Conservation (phyloP, 305 asterid species). For the Fraxinus dipetala region DNA sequence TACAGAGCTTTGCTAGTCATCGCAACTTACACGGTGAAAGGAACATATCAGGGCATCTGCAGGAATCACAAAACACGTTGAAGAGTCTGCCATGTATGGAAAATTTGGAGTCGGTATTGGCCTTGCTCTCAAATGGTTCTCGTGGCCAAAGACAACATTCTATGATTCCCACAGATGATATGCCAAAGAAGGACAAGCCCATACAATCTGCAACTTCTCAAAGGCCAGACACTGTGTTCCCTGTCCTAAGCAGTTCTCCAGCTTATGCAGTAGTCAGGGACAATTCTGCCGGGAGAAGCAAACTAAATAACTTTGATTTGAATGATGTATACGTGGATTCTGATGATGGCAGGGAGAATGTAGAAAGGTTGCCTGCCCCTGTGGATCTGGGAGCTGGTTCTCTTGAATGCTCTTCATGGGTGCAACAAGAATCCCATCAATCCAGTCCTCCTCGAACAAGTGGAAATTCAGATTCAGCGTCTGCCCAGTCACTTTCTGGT, state of each 20-base stretch:
- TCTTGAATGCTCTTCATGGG: constrained; percentile 60
- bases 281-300: constrained; percentile 57
- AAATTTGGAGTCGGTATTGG: constrained; percentile 42
- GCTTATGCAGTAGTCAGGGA: constrained; percentile 44
- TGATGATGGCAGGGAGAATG: constrained; percentile 62
- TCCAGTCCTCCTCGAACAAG: constrained; percentile 86
- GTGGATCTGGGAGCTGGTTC: constrained; percentile 44
- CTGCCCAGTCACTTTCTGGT: constrained; percentile 81
- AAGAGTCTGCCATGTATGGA: constrained; percentile 43
- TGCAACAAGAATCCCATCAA: constrained; percentile 63
- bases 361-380: constrained; percentile 54
- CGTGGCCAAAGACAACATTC: constrained; percentile 41
- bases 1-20: constrained; percentile 58
- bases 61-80: constrained; percentile 46
- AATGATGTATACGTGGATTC: constrained; percentile 72
- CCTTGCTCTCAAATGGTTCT: constrained; percentile 52
- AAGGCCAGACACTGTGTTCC: constrained; percentile 40
- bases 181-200: constrained; percentile 34
- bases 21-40: constrained; percentile 41
- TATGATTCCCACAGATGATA: constrained; percentile 33
- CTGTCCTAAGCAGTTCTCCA: constrained; percentile 43
- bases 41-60: constrained; percentile 45
- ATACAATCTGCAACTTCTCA: constrained; percentile 38
- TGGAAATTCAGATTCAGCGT: constrained; percentile 73
- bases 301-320: constrained; percentile 62